Evolutionary conservation across 2,329 filamentous ascomycete species (phyloP).

Genomic region (Ophioceras dolichostomum): DNA sequence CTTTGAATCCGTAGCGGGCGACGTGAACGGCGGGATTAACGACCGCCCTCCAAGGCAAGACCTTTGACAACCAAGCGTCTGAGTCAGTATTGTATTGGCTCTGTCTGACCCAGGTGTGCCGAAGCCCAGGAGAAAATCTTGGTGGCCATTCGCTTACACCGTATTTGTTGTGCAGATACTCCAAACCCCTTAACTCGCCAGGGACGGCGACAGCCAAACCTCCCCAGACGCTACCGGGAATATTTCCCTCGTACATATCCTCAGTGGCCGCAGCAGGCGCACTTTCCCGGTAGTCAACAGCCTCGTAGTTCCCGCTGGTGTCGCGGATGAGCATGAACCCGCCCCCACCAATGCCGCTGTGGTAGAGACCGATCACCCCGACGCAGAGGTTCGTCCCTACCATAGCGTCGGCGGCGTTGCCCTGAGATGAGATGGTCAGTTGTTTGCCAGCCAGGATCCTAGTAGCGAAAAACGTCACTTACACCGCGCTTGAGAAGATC

Average conservation of each 20-base stretch:
- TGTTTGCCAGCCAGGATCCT: background rate
- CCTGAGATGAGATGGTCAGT: slow-evolving; percentile 22
- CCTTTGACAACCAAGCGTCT: too few species aligned
- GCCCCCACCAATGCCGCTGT: slow-evolving; percentile 76
- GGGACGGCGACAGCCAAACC: slow-evolving; percentile 64
- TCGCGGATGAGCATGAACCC: slow-evolving; percentile 78
- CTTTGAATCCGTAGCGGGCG: slow-evolving; percentile 59
- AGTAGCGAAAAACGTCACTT: background rate
- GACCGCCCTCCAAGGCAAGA: slow-evolving; percentile 60
- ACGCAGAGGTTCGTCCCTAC: slow-evolving; percentile 66
- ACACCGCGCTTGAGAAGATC: slow-evolving; percentile 33
- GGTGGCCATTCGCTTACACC: slow-evolving; percentile 42
- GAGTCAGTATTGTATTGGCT: too few species aligned
- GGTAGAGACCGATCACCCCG: slow-evolving; percentile 65
- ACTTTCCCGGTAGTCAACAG: slow-evolving; percentile 81
- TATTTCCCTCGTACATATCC: slow-evolving; percentile 74
- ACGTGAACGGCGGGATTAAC: slow-evolving; percentile 62
- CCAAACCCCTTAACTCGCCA: slow-evolving; percentile 65
- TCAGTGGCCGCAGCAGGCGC: slow-evolving; percentile 71
- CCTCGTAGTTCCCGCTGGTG: slow-evolving; percentile 64
- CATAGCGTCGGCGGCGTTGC: slow-evolving; percentile 66
- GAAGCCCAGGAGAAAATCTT: too few species aligned
- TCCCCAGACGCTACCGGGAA: slow-evolving; percentile 52
- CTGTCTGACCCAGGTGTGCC: too few species aligned
- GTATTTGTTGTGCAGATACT: slow-evolving; percentile 63